Evolutionary conservation across 331 rosid species (phyloP).

Genomic region (Malus hybrid): DNA sequence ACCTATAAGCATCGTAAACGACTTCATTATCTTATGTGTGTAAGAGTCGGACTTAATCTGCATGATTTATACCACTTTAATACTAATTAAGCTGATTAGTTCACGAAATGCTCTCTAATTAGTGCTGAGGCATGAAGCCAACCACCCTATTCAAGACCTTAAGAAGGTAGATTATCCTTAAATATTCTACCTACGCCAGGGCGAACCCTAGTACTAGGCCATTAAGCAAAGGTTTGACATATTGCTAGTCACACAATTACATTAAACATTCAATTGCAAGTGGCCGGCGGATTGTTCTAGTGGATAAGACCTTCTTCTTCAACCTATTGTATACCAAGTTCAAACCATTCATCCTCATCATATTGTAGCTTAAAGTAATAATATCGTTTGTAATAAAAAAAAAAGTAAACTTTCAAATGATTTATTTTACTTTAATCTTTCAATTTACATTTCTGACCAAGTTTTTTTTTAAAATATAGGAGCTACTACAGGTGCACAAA

Average conservation of each 20-base stretch:
- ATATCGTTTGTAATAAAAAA: no score
- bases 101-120: neutral
- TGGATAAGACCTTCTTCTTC: no score
- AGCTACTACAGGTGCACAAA: slow-evolving; percentile 91
- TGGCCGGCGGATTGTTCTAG: no score
- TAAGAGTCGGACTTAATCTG: neutral
- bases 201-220: neutral
- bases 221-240: neutral
- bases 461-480: slow-evolving; percentile 15
- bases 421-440: neutral
- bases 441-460: neutral
- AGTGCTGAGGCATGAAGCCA: neutral
- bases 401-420: no score
- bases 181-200: neutral
- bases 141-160: slow-evolving; percentile 1
- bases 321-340: no score
- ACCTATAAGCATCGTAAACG: neutral
- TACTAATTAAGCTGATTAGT: neutral
- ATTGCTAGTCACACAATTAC: neutral
- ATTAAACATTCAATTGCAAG: neutral
- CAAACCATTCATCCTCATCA: no score
- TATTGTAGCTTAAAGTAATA: no score
- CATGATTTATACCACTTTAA: neutral
- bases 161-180: neutral
- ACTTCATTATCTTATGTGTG: neutral